Conservation (phyloP, 2,329 filamentous ascomycete species). For the Microdochium paspali region DNA sequence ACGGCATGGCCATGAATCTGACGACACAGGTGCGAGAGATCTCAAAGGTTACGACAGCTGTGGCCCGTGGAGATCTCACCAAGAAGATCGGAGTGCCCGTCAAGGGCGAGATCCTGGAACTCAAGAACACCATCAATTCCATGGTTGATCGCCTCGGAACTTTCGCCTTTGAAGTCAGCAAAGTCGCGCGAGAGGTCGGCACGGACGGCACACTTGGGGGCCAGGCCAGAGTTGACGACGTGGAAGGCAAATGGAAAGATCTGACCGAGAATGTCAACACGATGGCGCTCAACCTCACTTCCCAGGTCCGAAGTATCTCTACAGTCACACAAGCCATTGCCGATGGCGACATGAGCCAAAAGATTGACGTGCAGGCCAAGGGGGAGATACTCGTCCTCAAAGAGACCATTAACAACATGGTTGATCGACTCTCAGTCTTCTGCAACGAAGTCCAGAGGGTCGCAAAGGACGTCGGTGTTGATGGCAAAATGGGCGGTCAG, state of each 20-base stretch:
- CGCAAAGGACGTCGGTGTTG: constrained; percentile 91
- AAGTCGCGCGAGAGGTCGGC: constrained; percentile 89
- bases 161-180: constrained; percentile 93
- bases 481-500: constrained; percentile 97
- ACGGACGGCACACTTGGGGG: constrained; percentile 92
- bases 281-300: constrained; percentile 59
- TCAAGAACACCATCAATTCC: constrained; percentile 97
- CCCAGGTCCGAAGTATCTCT: constrained; percentile 82
- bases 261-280: constrained; percentile 85
- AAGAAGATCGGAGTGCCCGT: constrained; percentile 95
- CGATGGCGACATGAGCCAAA: constrained; percentile 90
- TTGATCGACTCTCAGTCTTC: constrained; percentile 88
- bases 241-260: constrained; percentile 97
- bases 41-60: constrained; percentile 89
- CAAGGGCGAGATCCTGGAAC: constrained; percentile 84
- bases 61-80: constrained; percentile 86
- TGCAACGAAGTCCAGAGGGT: constrained; percentile 93
- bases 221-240: constrained; percentile 87
- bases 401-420: constrained; percentile 98
- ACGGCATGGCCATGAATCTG: constrained; percentile 97
- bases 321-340: constrained; percentile 92
- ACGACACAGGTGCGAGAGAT: constrained; percentile 98
- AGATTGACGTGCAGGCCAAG: constrained; percentile 90
- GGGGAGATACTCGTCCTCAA: constrained; percentile 92
- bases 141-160: constrained; percentile 97